Evolutionary conservation across 208 protist genomes (phyloP), one percentile per base, ranked within the genome.

Genomic region (Blechomonas ayalai): DNA sequence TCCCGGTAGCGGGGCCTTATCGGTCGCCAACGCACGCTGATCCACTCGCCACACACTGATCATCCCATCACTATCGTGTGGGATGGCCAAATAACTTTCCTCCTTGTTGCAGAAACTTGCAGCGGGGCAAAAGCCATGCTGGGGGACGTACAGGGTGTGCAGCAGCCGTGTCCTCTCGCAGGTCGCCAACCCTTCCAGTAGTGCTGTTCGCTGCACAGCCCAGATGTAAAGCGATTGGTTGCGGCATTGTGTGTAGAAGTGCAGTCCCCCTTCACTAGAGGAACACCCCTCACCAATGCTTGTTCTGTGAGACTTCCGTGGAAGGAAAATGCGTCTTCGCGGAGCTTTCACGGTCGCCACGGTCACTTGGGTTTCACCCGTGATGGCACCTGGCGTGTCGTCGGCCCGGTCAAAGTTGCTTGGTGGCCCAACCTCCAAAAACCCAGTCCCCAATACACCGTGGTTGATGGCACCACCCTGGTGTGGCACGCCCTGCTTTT

Each of bases 181-280:
- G 33, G 31, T 23, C 9, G 24, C 31, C 28, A 9, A 42, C 28
- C 27, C n/a, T 18, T 22, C 10, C 6, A 37, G 27, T 23, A 52
- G 37, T 9, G 45, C 28, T 10, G 37, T 16, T 24, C 40, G 22
- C 6, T 22, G 51, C 15, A 43, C 13, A 2, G 41, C 47, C 75
- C 82, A 91, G 4, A 91, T 61, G 38, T 91, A 85, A 15, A 91
- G 38, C 10, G 54, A 56, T 32, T 80, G 70, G 61, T 87, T 82
- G 9, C 82, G 76, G 27, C 82, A 85, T 40, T 91, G 82, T 6
- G 72, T 83, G 59, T 85, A 91, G 38, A 91, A 79, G 40, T 53
- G 37, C 37, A 16, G 31, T 10, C 13, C 31, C 31, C 10, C 31
- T 13, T 13, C 31, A 13, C 31, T 13, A 10, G 12, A n/a, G 10